Conservation (phyloP, 306 rosid genomes). For the Quercus glauca region DNA sequence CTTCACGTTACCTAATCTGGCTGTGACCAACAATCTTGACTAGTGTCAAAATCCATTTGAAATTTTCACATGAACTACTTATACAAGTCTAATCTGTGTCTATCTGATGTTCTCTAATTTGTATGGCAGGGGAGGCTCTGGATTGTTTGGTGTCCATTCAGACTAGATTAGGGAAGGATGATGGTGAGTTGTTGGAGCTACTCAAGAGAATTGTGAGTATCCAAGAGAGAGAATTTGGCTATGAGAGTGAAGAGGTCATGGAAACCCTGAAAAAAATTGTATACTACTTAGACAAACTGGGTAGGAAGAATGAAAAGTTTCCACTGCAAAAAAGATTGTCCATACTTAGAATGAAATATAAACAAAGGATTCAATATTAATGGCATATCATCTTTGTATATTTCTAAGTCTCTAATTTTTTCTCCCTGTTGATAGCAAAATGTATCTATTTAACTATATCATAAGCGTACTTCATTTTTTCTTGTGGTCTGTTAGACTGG, state of each 20-base stretch:
- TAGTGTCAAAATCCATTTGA: too few relatives aligned
- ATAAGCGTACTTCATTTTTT: too few relatives aligned
- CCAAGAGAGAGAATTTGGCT: slow-evolving; percentile 76
- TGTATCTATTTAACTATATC: too few relatives aligned
- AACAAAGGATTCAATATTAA: slow-evolving; percentile 55
- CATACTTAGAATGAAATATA: slow-evolving; percentile 58
- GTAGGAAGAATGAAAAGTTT: slow-evolving; percentile 62
- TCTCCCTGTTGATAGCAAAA: background rate
- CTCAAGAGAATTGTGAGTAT: slow-evolving; percentile 64
- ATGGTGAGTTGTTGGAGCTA: slow-evolving; percentile 45
- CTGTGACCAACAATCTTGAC: background rate
- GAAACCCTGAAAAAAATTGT: slow-evolving; percentile 65
- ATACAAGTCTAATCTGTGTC: background rate
- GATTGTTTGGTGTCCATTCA: slow-evolving; percentile 86
- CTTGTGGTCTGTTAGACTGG: too few relatives aligned
- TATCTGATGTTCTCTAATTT: slow-evolving; percentile 6
- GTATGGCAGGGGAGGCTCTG: slow-evolving; percentile 79
- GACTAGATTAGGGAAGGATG: slow-evolving; percentile 55
- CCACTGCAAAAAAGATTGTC: slow-evolving; percentile 64
- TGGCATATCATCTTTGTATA: background rate
- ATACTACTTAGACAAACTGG: slow-evolving; percentile 66
- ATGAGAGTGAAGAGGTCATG: slow-evolving; percentile 69
- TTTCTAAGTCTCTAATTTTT: background rate
- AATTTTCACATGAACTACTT: background rate
- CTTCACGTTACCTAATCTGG: background rate